Base-by-base conservation (phyloP, 1,284 basidiomycete species). In the Mycosarcoma maydis region DNA sequence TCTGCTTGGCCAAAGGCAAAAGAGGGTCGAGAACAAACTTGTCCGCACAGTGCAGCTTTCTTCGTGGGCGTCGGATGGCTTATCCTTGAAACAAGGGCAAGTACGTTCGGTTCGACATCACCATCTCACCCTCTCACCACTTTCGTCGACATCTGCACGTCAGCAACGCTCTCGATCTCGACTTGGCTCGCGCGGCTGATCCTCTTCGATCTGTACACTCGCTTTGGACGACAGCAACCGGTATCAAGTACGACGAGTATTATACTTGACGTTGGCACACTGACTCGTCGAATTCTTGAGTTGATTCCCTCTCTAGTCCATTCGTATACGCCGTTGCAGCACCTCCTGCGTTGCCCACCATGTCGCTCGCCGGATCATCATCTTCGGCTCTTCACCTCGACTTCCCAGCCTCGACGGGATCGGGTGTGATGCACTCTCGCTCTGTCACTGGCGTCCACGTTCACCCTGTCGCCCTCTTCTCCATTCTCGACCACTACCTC, bases 401-500 rank as follows among this genome's bases (percentile, higher is more conserved):
- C 66, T 80, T 78, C 65, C 79, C 77, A 16, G 67, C 79, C 34
- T 72, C 76, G 20, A 69, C 76, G 8, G 67, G 58, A 17, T 72
- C 74, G 47, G 77, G 76, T 40, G 66, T 78, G 23, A 70, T 80
- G 52, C 72, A 76, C 64, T 80, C 77, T 27, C 77, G 78, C 19
- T 78, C 80, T 36, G 61, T 80, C 53, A 68, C 77, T 4, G 64
- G 72, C 32, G 80, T 81, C 32, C 72, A 75, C 44, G 76, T 81
- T 22, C 80, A 81, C 54, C 80, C 80, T 23, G 78, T 77, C 40
- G 80, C 92, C 8, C 88, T 98, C 56, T 94, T 97, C 82, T 90
- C 92, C 56, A 94, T 98, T 85, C 89, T 98, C 69, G 95, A 98
- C 84, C 95, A 98, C 85, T 96, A 94, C 84, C 88, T 98, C 46